Conservation (phyloP, 83 land plant genomes). For the Picea abies region DNA sequence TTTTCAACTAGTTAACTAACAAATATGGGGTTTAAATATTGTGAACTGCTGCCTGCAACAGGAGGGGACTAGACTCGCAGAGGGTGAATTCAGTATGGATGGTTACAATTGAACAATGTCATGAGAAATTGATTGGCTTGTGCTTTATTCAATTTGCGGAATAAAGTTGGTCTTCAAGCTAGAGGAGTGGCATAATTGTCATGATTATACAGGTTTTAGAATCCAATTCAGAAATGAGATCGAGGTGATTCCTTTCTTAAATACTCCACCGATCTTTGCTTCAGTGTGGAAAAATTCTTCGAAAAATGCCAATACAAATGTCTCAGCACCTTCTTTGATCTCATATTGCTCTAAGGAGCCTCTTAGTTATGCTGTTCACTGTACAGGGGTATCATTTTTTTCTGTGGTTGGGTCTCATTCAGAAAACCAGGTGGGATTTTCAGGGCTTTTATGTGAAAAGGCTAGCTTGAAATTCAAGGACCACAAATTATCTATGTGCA, state of each 20-base stretch:
- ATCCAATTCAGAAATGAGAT: not conserved
- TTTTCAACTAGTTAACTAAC: not conserved
- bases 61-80: conserved; percentile 1
- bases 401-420: not conserved
- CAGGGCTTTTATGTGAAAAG: not conserved
- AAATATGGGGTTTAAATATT: not conserved
- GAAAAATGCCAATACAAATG: not conserved
- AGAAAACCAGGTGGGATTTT: not conserved
- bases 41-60: conserved; percentile 13
- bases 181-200: too few relatives aligned
- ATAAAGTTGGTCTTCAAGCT: not conserved
- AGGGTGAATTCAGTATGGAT: conserved; percentile 6
- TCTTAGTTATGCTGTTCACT: conserved; percentile 6
- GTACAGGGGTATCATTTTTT: not conserved
- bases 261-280: not conserved
- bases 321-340: not conserved
- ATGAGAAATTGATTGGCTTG: not conserved
- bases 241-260: not conserved
- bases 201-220: not conserved
- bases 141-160: not conserved
- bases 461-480: not conserved
- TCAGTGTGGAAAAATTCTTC: not conserved
- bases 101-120: not conserved
- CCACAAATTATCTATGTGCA: not conserved
- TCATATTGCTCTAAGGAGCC: not conserved